Evolutionary conservation across 1,284 basidiomycete species (phyloP).

Genomic region (Puccinia triticina): DNA sequence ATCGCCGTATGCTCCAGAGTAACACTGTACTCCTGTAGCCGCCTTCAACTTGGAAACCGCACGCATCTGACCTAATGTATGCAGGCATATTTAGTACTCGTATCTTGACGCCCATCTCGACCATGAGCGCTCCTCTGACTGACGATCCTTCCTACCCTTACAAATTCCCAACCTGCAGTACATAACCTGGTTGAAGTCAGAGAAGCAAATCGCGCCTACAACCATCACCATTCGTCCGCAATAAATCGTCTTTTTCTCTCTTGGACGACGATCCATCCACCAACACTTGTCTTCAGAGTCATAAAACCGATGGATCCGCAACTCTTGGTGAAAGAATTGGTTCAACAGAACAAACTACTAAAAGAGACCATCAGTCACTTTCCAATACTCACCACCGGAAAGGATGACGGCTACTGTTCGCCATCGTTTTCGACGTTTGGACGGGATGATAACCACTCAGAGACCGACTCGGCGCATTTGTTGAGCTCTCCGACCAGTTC

Average conservation of each 20-base stretch:
- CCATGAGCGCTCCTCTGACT: background rate
- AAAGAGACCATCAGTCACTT: constrained; percentile 42
- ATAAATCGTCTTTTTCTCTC: background rate
- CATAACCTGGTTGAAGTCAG: background rate
- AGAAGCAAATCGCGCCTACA: background rate
- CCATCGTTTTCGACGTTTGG: background rate
- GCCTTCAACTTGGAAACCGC: background rate
- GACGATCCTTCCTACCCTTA: background rate
- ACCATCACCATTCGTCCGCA: background rate
- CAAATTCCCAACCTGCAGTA: background rate
- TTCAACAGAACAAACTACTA: constrained; percentile 34
- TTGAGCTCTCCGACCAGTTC: background rate
- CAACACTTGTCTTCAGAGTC: no score
- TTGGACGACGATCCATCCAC: background rate
- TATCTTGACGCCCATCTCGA: background rate
- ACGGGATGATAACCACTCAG: background rate
- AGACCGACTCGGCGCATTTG: background rate
- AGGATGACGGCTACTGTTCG: background rate
- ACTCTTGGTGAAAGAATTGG: constrained; percentile 27
- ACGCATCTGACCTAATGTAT: background rate
- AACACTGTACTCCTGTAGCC: background rate
- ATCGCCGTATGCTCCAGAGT: background rate
- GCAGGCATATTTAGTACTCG: background rate
- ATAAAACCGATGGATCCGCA: constrained; percentile 39
- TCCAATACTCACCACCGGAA: background rate